phyloP scores from a whole-genome alignment of 2,329 filamentous ascomycete genomes.

The Rasamsonia emersonii region DNA sequence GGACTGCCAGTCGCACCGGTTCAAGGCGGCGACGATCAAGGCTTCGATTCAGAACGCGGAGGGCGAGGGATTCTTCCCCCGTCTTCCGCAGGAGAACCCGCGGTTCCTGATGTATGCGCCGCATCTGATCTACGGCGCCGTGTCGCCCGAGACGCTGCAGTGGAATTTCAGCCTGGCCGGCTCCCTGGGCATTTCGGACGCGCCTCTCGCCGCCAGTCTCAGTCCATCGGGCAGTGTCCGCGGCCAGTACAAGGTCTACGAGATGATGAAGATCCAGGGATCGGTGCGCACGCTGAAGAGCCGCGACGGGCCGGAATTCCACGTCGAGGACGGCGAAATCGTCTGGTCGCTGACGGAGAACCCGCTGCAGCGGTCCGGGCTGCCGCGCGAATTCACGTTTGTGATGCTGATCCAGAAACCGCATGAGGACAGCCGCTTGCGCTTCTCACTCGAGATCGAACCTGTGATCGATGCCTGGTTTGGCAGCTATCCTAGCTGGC shows the following conservation, averaged over 20 bases:
- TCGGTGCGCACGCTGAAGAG: constrained; percentile 35
- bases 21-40: constrained; percentile 39
- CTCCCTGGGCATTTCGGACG: constrained; percentile 38
- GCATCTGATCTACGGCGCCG: constrained; percentile 40
- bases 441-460: constrained; percentile 35
- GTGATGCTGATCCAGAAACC: constrained; percentile 42
- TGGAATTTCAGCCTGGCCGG: constrained; percentile 42
- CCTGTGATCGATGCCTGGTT: constrained; percentile 34
- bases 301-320: constrained; percentile 24
- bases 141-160: constrained; percentile 40
- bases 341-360: constrained; percentile 47
- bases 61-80: too few relatives aligned
- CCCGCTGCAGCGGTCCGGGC: constrained; percentile 37
- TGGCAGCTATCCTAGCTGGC: constrained; percentile 34
- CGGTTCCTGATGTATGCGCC: constrained; percentile 43
- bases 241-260: constrained; percentile 36
- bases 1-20: constrained; percentile 35
- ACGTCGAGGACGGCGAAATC: constrained; percentile 37
- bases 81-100: constrained; percentile 24
- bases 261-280: constrained; percentile 45
- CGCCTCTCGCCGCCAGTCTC: constrained; percentile 34
- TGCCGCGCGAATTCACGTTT: constrained; percentile 45
- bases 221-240: constrained; percentile 34
- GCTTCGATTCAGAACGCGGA: constrained; percentile 28
- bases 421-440: constrained; percentile 28